Evolutionary conservation across 768 basidiomycete species (phyloP), one percentile per base, ranked within the genome.

Genomic region (Mycena vulgaris): DNA sequence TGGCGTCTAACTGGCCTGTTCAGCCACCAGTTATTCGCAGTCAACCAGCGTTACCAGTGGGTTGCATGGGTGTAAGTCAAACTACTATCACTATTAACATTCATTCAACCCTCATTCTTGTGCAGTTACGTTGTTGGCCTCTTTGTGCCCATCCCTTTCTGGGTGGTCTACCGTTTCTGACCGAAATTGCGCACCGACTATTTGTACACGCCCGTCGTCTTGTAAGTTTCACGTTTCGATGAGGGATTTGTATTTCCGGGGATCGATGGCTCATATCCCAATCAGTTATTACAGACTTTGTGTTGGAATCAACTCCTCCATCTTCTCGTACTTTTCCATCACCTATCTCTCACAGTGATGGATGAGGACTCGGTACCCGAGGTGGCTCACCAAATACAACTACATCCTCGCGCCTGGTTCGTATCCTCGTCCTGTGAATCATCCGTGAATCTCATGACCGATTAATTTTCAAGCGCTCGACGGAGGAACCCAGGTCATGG

Each of bases 71-170:
- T 82, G 2, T 86, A 86, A 71, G 52, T 48, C n/a, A n/a, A n/a
- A n/a, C n/a, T n/a, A n/a, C n/a, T n/a, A n/a, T 48, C 21, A 4
- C 9, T 48, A 4, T 27, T 17, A 40, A 40, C 17, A 4, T 48
- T 10, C 25, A 11, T 14, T 48, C 47, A 16, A 25, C 25, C 10
- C n/a, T 25, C 25, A 48, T 16, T 21, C 23, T 25, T 48, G 2
- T 4, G 14, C 16, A 48, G 47, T 8, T 48, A 48, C 23, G 47
- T 86, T 28, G 73, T 88, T 57, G 88, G 88, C 11, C 83, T 89
- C 66, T 76, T 83, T 47, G 82, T 87, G 3, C 89, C 88, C 1
- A 74, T 89, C 42, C 88, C 88, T 1, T 89, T 89, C 83, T 89
- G 86, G 86, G 67, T 89, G 48, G 68, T 75, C 23, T 80, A 88